phyloP scores from a whole-genome alignment of 2,329 filamentous ascomycete genomes.

The Pezicula carpinea region DNA sequence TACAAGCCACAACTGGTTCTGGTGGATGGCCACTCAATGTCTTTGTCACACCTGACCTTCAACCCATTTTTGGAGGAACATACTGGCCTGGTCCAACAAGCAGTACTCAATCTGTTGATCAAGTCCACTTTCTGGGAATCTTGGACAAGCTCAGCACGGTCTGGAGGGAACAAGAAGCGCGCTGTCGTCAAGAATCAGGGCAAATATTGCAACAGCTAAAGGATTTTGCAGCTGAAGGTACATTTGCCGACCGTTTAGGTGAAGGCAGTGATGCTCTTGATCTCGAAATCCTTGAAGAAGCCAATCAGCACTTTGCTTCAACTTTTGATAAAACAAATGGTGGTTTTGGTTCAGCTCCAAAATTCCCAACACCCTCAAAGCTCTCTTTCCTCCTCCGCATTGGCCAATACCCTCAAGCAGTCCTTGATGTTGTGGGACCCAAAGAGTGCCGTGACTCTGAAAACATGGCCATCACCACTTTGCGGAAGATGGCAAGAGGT shows the following conservation, averaged over 20 bases:
- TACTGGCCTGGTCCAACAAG: constrained; percentile 69
- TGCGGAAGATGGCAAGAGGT: constrained; percentile 71
- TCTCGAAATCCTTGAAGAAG: constrained; percentile 86
- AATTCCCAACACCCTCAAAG: constrained; percentile 86
- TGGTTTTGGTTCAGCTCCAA: constrained; percentile 77
- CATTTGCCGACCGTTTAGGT: constrained; percentile 42
- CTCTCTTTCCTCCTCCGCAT: constrained; percentile 77
- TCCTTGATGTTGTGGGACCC: constrained; percentile 83
- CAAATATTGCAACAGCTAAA: constrained; percentile 77
- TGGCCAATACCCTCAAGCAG: constrained; percentile 63
- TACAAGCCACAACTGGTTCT: constrained; percentile 83
- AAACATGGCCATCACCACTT: constrained; percentile 74
- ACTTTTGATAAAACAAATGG: constrained; percentile 77
- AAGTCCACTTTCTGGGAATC: constrained; percentile 78
- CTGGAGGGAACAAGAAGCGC: constrained; percentile 81
- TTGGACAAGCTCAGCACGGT: constrained; percentile 68
- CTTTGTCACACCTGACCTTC: constrained; percentile 89
- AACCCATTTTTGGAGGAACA: constrained; percentile 92
- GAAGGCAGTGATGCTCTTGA: constrained; percentile 67
- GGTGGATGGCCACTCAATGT: constrained; percentile 95
- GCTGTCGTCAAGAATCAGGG: constrained; percentile 77
- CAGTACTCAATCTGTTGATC: constrained; percentile 41
- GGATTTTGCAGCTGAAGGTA: constrained; percentile 87
- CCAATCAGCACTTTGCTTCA: constrained; percentile 71
- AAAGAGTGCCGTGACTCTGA: constrained; percentile 69